Percentiles rank a stretch among this genome's conserved stretches.
Conservation (phyloP, 106 monocot genomes). For the Narthecium ossifragum region DNA sequence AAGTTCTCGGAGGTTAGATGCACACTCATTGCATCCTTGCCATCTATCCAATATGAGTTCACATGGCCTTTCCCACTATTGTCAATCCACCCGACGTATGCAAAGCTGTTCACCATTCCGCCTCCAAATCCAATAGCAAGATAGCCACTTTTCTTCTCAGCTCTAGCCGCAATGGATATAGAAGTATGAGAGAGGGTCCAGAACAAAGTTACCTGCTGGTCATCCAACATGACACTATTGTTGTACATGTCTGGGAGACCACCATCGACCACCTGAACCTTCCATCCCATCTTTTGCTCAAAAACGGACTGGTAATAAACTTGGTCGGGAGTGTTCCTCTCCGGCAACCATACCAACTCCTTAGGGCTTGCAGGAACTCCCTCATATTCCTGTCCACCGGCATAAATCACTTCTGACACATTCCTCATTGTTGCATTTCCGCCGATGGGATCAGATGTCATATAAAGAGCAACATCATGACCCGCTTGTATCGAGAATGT, state of each 20-base stretch:
- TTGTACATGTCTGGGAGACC: slow-evolving; percentile 96
- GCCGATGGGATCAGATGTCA: slow-evolving; percentile 89
- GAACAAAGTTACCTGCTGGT: slow-evolving; percentile 81
- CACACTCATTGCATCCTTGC: slow-evolving; percentile 52
- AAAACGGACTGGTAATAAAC: slow-evolving; percentile 88
- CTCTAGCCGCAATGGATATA: slow-evolving; percentile 75
- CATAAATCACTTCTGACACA: slow-evolving; percentile 70
- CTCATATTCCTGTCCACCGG: slow-evolving; percentile 59
- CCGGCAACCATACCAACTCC: slow-evolving; percentile 74
- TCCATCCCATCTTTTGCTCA: slow-evolving; percentile 94
- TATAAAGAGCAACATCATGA: slow-evolving; percentile 85
- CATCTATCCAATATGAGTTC: slow-evolving; percentile 83
- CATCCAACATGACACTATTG: slow-evolving; percentile 82
- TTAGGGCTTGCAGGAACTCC: slow-evolving; percentile 84
- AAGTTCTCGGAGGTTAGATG: slow-evolving; percentile 73
- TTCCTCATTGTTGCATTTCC: slow-evolving; percentile 86
- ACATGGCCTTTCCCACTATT: slow-evolving; percentile 55
- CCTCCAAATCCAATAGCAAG: slow-evolving; percentile 88
- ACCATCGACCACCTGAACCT: slow-evolving; percentile 91
- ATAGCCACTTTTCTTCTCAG: slow-evolving; percentile 83
- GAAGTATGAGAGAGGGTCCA: slow-evolving; percentile 71
- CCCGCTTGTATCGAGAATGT: slow-evolving; percentile 90
- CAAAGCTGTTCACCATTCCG: slow-evolving; percentile 83
- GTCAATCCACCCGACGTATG: slow-evolving; percentile 93
- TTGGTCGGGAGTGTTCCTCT: slow-evolving; percentile 85